Base-by-base conservation (phyloP, 176 grass and related monocot genomes). In the Oryza nivara region DNA sequence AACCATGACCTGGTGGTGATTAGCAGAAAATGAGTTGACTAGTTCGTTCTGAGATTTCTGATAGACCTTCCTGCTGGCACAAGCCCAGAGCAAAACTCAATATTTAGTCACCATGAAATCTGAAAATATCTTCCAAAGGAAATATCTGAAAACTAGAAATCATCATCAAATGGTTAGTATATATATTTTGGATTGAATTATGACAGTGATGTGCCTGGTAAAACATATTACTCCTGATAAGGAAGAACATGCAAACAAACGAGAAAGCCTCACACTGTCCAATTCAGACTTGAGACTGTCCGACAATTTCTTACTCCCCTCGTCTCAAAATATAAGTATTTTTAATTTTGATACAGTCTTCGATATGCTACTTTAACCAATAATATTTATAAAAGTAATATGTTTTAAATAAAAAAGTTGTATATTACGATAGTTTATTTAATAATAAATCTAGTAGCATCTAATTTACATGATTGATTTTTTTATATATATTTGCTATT, bases 1-100 rank as follows among this genome's bases (percentile, higher is more conserved):
- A 74, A 74, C 81, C 70, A 10, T 19, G 40, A 9, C 41, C 47
- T 74, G 80, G 40, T 74, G 80, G 25, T 30, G 45, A 46, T 30
- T 49, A 74, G 22, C 23, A 30, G 44, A 26, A 1, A 22, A 64
- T 38, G 49, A 72, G 6, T 38, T 69, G 40, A 48, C 77, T 34
- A 20, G 5, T 32, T 73, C 25, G 4, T 51, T 8, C 35, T 58
- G 48, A 20, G 20, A 56, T 4, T 51, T 15, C 68, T 58, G 48
- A 5, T 15, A 61, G 32, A 61, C 2, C 5, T 60, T 4, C 19
- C 61, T 61, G 51, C 9, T 3, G 56, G 20, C 22, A 61, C 56
- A 56, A 19, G 1, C 16, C 6, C 16, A 17, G 51, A 6, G 5
- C 30, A 54, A 6, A 1, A 17, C 5, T 2, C 30, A 17, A 15